Conservation (phyloP, 352 stramenopile species). For the Globisporangium cystogenes region DNA sequence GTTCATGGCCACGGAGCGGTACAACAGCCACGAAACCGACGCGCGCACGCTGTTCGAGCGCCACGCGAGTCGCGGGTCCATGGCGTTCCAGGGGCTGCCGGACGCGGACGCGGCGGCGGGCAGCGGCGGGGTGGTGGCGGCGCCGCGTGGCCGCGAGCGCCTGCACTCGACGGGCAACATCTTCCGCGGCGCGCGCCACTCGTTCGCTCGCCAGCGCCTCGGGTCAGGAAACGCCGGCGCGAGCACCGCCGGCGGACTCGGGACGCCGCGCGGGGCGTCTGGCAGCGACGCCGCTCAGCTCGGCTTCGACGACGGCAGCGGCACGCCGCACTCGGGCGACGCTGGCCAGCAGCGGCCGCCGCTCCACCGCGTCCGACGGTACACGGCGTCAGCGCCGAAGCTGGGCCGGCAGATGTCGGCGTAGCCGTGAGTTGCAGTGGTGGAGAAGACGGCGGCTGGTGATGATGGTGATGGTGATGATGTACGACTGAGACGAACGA, state of each 20-base stretch:
- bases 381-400: slow-evolving; percentile 18
- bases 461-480: neutral
- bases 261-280: neutral
- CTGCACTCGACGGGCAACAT: slow-evolving; percentile 52
- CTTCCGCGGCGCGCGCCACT: slow-evolving; percentile 59
- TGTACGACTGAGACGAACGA: slow-evolving; percentile 2
- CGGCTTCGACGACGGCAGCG: slow-evolving; percentile 17
- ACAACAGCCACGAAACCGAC: slow-evolving; percentile 33
- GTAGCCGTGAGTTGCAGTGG: slow-evolving; percentile 1
- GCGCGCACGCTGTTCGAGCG: slow-evolving; percentile 63
- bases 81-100: slow-evolving; percentile 65
- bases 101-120: slow-evolving; percentile 19
- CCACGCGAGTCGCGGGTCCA: slow-evolving; percentile 76
- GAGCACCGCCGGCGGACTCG: neutral
- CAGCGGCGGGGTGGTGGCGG: neutral
- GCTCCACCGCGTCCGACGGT: slow-evolving; percentile 37
- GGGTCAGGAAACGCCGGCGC: slow-evolving; percentile 23
- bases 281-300: neutral
- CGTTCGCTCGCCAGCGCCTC: slow-evolving; percentile 41
- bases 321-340: slow-evolving; percentile 11
- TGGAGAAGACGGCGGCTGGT: too few relatives aligned
- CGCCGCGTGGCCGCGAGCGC: slow-evolving; percentile 9
- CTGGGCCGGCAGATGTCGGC: slow-evolving; percentile 21
- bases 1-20: slow-evolving; percentile 79
- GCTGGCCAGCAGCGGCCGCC: slow-evolving; percentile 4